Evolutionary conservation across 805 yeast genomes (phyloP).

Genomic region (Kodamaea leandrae): DNA sequence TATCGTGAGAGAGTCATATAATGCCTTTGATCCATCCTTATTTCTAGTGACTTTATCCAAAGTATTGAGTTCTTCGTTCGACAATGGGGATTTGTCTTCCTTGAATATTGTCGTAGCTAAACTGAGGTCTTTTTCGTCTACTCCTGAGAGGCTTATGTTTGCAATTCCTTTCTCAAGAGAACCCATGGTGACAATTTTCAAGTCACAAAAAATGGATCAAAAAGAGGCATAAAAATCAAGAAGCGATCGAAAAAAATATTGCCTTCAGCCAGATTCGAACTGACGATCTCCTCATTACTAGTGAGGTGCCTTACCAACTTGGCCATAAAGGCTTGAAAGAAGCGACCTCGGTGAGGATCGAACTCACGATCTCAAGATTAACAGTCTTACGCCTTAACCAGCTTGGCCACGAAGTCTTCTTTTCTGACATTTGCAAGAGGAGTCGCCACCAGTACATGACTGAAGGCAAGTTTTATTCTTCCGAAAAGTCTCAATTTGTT

Average conservation of each 20-base stretch:
- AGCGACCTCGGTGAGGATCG: slow-evolving; percentile 19
- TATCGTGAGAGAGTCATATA: neutral
- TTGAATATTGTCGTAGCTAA: neutral
- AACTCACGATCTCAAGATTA: slow-evolving; percentile 19
- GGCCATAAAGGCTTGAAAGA: slow-evolving; percentile 5
- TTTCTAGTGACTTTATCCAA: neutral
- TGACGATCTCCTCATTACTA: slow-evolving; percentile 6
- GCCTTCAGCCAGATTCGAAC: slow-evolving; percentile 14
- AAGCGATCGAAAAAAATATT: slow-evolving; percentile 5
- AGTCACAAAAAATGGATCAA: neutral
- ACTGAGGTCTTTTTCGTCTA: slow-evolving; percentile 4
- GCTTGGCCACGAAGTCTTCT: slow-evolving; percentile 18
- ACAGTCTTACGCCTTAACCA: slow-evolving; percentile 20
- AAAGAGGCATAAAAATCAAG: neutral
- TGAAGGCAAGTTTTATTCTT: neutral
- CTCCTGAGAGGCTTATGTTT: slow-evolving; percentile 12
- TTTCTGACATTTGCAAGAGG: too few relatives aligned
- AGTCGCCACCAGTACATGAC: neutral
- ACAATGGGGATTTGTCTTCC: neutral
- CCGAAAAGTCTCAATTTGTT: too few relatives aligned
- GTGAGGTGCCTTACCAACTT: slow-evolving; percentile 6
- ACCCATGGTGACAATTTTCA: neutral
- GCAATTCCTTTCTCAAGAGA: neutral
- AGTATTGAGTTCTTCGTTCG: neutral
- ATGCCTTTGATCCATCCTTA: neutral